These are phyloP conservation scores for Ogataea parapolymorpha DNA, from an alignment of 805 yeast genomes.

Conservation along the genomic window DNA sequence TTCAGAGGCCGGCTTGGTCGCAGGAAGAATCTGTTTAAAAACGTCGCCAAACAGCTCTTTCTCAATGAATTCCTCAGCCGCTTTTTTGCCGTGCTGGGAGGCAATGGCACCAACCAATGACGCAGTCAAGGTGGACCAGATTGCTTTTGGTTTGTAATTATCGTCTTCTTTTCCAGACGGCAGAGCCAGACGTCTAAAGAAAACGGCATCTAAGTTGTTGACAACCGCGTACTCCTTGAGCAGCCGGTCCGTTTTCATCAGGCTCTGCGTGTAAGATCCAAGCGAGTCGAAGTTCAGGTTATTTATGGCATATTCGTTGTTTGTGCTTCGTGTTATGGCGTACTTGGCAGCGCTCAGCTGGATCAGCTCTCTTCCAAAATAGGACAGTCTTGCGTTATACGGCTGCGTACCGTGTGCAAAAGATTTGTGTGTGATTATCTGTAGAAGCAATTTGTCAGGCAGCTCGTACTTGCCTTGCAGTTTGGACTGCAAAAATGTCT, in stretches of 20 bases:
- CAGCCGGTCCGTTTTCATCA: conserved; percentile 46
- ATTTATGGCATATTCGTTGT: conserved; percentile 38
- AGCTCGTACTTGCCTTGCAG: conserved; percentile 44
- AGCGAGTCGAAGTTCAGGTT: conserved; percentile 54
- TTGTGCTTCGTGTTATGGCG: conserved; percentile 30
- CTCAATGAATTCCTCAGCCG: conserved; percentile 56
- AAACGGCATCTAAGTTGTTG: conserved; percentile 45
- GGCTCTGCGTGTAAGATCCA: conserved; percentile 54
- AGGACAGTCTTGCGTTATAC: conserved; percentile 79
- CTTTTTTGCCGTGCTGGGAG: conserved; percentile 54
- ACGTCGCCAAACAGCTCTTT: conserved; percentile 33
- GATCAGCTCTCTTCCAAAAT: conserved; percentile 64
- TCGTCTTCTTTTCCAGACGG: conserved; percentile 33
- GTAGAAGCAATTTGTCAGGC: conserved; percentile 64
- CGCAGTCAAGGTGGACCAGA: conserved; percentile 31
- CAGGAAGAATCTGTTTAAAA: conserved; percentile 2
- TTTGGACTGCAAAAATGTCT: conserved; percentile 39
- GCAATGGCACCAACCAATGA: conserved; percentile 69
- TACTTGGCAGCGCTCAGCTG: conserved; percentile 46
- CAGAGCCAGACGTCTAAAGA: conserved; percentile 60
- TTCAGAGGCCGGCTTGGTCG: not conserved
- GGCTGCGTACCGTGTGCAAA: conserved; percentile 91
- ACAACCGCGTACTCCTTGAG: conserved; percentile 51
- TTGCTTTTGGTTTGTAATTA: conserved; percentile 26
- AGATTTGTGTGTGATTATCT: conserved; percentile 88